These are phyloP conservation scores for Fusarium compactum DNA, from an alignment of 2,329 filamentous ascomycete genomes.

Conservation along the genomic window DNA sequence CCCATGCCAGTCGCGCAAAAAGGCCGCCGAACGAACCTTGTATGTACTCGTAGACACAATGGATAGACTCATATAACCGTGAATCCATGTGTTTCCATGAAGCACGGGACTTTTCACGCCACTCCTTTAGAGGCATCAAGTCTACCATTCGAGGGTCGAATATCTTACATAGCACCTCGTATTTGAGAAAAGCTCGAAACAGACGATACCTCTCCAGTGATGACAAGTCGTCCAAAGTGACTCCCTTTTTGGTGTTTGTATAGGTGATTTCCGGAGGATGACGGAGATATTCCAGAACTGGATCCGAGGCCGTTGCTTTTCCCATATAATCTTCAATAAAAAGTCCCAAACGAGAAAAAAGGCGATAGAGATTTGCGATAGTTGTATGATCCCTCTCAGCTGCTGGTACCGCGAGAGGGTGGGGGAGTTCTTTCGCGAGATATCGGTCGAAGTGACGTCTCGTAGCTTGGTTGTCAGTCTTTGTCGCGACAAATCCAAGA, in stretches of 20 bases:
- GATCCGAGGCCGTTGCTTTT: slow-evolving; percentile 17
- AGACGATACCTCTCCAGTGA: neutral
- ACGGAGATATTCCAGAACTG: slow-evolving; percentile 7
- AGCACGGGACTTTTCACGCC: rapidly evolving
- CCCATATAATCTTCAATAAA: slow-evolving; percentile 35
- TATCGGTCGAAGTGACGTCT: neutral
- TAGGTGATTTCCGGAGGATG: slow-evolving; percentile 7
- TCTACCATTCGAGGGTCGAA: neutral
- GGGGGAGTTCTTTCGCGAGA: neutral
- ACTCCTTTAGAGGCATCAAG: too few species aligned
- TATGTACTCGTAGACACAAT: neutral
- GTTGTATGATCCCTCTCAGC: too few species aligned
- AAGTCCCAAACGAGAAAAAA: slow-evolving; percentile 6
- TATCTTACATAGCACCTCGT: neutral
- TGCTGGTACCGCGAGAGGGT: neutral
- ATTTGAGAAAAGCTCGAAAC: neutral
- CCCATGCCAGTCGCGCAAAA: too few species aligned
- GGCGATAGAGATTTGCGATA: neutral
- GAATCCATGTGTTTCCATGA: neutral
- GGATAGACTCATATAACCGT: neutral
- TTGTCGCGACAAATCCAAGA: neutral
- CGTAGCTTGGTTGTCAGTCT: neutral
- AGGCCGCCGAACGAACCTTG: neutral
- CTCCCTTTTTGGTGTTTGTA: neutral
- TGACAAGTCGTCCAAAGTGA: neutral